These are phyloP conservation scores for Triangularia verruculosa DNA, from an alignment of 2,329 filamentous ascomycete genomes.

Conservation along the genomic window DNA sequence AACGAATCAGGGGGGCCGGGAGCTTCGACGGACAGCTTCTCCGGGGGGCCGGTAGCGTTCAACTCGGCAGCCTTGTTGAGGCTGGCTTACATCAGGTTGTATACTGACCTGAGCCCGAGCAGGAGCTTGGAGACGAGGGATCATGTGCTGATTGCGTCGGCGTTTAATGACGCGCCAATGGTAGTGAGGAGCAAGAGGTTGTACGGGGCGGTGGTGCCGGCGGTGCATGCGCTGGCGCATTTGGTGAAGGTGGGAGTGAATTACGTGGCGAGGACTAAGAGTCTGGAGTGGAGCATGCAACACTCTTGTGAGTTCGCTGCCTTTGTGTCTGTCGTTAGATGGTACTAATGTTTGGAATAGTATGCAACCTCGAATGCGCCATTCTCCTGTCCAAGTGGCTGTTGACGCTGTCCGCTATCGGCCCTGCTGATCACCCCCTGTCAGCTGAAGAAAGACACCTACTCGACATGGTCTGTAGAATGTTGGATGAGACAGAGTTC, in stretches of 20 bases:
- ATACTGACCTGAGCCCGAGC: slow-evolving; percentile 62
- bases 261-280: slow-evolving; percentile 60
- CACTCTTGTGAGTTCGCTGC: slow-evolving; percentile 51
- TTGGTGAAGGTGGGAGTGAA: slow-evolving; percentile 62
- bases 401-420: slow-evolving; percentile 52
- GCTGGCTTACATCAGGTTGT: slow-evolving; percentile 62
- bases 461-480: slow-evolving; percentile 54
- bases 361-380: slow-evolving; percentile 62
- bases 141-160: slow-evolving; percentile 57
- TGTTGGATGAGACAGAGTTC: slow-evolving; percentile 62
- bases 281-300: slow-evolving; percentile 61
- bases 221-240: slow-evolving; percentile 66
- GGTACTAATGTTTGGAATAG: slow-evolving; percentile 30
- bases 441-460: slow-evolving; percentile 53
- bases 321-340: background rate
- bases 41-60: slow-evolving; percentile 61
- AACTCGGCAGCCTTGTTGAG: slow-evolving; percentile 61
- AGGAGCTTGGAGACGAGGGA: slow-evolving; percentile 64
- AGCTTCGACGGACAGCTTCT: slow-evolving; percentile 46
- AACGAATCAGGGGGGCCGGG: slow-evolving; percentile 49
- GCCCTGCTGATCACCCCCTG: slow-evolving; percentile 47
- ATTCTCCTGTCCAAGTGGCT: slow-evolving; percentile 61
- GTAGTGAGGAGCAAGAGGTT: slow-evolving; percentile 58
- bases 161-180: slow-evolving; percentile 56
- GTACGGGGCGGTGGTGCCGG: slow-evolving; percentile 63